Conservation (phyloP, 345 rosid genomes). For the Nephelium lappaceum region DNA sequence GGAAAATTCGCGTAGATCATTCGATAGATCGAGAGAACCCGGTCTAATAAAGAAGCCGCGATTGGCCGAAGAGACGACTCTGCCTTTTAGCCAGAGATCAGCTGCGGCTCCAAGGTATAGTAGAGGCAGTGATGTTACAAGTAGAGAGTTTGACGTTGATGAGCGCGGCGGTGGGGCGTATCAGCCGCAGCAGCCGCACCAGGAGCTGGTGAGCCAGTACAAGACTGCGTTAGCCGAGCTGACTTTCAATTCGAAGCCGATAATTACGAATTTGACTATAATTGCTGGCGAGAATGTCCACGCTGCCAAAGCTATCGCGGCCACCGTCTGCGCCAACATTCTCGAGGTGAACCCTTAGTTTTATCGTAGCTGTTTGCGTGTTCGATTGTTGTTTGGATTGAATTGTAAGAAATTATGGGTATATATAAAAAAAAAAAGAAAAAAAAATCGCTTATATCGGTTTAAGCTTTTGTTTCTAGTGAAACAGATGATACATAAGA, state of each 20-base stretch:
- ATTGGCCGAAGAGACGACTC: constrained; percentile 50
- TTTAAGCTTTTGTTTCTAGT: background rate
- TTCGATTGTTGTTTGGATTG: constrained; percentile 41
- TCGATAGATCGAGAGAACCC: constrained; percentile 85
- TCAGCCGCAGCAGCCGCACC: constrained; percentile 78
- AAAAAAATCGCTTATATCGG: background rate
- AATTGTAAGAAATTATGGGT: constrained; percentile 26
- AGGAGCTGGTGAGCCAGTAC: constrained; percentile 92
- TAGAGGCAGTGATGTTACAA: constrained; percentile 10
- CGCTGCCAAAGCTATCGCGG: constrained; percentile 79
- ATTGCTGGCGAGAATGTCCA: constrained; percentile 94
- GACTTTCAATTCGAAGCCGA: constrained; percentile 96
- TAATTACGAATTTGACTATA: constrained; percentile 91
- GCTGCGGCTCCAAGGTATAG: constrained; percentile 34
- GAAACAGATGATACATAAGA: constrained; percentile 7
- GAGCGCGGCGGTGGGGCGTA: constrained; percentile 66
- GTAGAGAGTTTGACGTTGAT: constrained; percentile 50
- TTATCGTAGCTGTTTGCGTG: constrained; percentile 37
- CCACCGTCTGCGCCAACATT: constrained; percentile 81
- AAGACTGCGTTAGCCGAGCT: constrained; percentile 88
- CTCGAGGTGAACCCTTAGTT: constrained; percentile 90
- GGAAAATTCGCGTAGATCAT: constrained; percentile 82
- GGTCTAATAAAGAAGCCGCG: constrained; percentile 65
- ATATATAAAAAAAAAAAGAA: background rate
- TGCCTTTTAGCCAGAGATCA: constrained; percentile 52